A percentile compares a stretch with the other conserved stretches of the same genome.
These are phyloP conservation scores for Rhodamnia argentea DNA, from an alignment of 345 rosid genomes.

Conservation along the genomic window DNA sequence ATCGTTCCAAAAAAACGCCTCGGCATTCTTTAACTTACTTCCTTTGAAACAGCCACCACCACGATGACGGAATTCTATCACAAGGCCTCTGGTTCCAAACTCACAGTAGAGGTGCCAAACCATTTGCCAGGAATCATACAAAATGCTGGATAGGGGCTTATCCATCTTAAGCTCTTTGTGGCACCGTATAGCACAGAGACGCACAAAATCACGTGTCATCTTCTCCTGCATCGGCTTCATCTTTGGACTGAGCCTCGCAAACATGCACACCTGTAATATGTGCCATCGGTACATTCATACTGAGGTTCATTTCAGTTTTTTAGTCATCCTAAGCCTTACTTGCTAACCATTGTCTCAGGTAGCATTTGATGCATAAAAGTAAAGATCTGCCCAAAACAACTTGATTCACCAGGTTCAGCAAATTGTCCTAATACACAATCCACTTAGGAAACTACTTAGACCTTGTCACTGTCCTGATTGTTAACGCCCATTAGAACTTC, in stretches of 20 bases:
- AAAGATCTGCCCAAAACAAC: background rate
- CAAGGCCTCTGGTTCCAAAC: conserved; percentile 64
- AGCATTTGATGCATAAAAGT: background rate
- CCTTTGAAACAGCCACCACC: conserved; percentile 34
- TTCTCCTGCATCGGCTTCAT: conserved; percentile 19
- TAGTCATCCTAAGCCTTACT: background rate
- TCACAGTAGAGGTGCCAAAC: conserved; percentile 68
- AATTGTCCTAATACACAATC: background rate
- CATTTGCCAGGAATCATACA: conserved; percentile 46
- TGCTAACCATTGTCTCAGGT: background rate
- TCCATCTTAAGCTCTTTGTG: conserved; percentile 67
- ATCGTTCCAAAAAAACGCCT: conserved; percentile 65
- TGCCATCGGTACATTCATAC: background rate
- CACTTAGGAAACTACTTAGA: background rate
- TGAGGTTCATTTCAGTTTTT: background rate
- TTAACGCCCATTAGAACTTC: background rate
- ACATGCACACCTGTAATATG: conserved; percentile 47
- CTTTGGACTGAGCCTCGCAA: conserved; percentile 27
- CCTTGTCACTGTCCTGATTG: background rate
- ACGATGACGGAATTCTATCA: conserved; percentile 35
- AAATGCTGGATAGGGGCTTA: conserved; percentile 22
- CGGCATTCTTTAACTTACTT: conserved; percentile 23
- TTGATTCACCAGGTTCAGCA: background rate
- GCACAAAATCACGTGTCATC: conserved; percentile 25
- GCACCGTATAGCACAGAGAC: conserved; percentile 46